phyloP scores from a whole-genome alignment of 1,139 yeast species.

The Kodamaea arcana region DNA sequence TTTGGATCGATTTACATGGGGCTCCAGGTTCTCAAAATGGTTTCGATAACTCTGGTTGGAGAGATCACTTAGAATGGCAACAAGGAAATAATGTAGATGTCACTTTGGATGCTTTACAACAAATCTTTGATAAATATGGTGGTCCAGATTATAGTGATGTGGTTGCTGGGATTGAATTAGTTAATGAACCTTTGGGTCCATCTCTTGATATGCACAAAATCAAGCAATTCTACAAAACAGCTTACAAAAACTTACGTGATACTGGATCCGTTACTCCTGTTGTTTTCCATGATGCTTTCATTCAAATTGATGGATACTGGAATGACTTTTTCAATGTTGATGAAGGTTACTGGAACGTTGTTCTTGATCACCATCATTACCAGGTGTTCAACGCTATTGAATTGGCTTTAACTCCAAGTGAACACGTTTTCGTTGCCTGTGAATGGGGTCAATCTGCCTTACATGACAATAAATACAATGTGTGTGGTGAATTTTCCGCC shows the following conservation, averaged over 20 bases:
- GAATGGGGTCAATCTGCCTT: conserved; percentile 49
- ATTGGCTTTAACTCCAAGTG: conserved; percentile 51
- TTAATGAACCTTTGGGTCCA: conserved; percentile 88
- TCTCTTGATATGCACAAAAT: conserved; percentile 54
- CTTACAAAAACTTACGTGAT: conserved; percentile 51
- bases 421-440: conserved; percentile 64
- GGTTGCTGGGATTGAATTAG: conserved; percentile 75
- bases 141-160: conserved; percentile 61
- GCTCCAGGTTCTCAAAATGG: conserved; percentile 98
- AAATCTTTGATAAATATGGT: conserved; percentile 59
- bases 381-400: conserved; percentile 74
- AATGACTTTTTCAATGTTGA: conserved; percentile 43
- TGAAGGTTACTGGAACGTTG: conserved; percentile 55
- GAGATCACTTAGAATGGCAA: conserved; percentile 64
- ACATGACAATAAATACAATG: conserved; percentile 65
- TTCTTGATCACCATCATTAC: conserved; percentile 88
- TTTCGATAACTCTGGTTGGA: conserved; percentile 87
- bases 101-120: conserved; percentile 49
- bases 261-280: conserved; percentile 49
- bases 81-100: conserved; percentile 45
- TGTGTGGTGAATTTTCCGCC: conserved; percentile 91
- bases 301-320: conserved; percentile 58
- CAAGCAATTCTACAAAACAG: conserved; percentile 51
- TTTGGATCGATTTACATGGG: conserved; percentile 92
- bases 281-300: conserved; percentile 74